These are phyloP conservation scores for Fusarium vanettenii DNA, from an alignment of 2,329 filamentous ascomycete species.

Conservation along the genomic window DNA sequence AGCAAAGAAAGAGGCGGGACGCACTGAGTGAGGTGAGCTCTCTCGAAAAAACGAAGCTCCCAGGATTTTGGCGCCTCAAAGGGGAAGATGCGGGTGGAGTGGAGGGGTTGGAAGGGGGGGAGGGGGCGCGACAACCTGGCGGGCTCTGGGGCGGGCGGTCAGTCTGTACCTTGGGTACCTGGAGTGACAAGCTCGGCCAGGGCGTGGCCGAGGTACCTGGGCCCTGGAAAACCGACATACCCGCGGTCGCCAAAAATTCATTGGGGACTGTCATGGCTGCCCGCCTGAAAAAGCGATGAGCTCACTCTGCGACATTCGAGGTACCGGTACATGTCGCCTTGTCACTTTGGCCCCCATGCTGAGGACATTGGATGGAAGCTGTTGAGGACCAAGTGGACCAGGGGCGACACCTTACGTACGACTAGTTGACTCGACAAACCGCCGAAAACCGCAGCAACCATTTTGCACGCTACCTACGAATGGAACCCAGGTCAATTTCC, in stretches of 20 bases:
- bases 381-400: conserved; percentile 44
- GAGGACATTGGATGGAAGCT: conserved; percentile 24
- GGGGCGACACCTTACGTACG: conserved; percentile 36
- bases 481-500: conserved; percentile 20
- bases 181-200: conserved; percentile 16
- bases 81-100: conserved; percentile 42
- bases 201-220: conserved; percentile 31
- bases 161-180: conserved; percentile 28
- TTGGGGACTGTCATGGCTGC: conserved; percentile 27
- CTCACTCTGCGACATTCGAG: conserved; percentile 8
- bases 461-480: conserved; percentile 20
- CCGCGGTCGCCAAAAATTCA: conserved; percentile 21
- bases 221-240: conserved; percentile 21
- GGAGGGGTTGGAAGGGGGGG: conserved; percentile 36
- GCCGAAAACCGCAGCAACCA: conserved; percentile 39
- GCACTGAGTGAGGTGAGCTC: conserved; percentile 37
- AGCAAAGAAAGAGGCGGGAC: conserved; percentile 33
- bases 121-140: conserved; percentile 21
- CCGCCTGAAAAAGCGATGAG: conserved; percentile 41
- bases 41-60: conserved; percentile 47
- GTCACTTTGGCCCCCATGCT: conserved; percentile 4
- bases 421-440: conserved; percentile 29
- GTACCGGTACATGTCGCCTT: conserved; percentile 38
- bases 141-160: conserved; percentile 31
- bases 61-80: conserved; percentile 39